phyloP scores from a whole-genome alignment of 129 eudicot genomes.

The Pseudognaphalium luteoalbum region DNA sequence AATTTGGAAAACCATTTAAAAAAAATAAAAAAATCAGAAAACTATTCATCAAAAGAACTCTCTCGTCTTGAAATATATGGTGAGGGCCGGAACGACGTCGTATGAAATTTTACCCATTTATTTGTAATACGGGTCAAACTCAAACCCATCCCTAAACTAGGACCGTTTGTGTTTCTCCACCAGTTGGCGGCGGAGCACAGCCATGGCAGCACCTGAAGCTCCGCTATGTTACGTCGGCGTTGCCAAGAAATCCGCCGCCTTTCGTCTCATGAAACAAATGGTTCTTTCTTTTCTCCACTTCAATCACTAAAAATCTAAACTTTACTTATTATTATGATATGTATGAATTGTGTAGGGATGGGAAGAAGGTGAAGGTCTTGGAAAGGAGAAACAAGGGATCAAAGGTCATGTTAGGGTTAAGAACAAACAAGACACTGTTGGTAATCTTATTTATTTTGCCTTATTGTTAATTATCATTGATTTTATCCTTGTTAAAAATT shows the following conservation, averaged over 20 bases:
- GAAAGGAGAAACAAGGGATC: conserved; percentile 94
- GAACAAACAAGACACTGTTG: conserved; percentile 91
- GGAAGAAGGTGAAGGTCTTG: conserved; percentile 99
- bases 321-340: background rate
- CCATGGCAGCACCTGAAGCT: conserved; percentile 90
- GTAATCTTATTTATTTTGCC: conserved; percentile 26
- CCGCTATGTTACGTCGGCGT: conserved; percentile 84
- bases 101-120: background rate
- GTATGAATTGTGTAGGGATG: conserved; percentile 59
- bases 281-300: conserved; percentile 26
- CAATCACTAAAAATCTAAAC: background rate
- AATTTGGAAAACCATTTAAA: no score
- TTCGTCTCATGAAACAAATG: conserved; percentile 99
- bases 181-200: conserved; percentile 24
- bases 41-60: no score
- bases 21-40: no score
- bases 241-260: conserved; percentile 81
- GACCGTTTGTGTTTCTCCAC: conserved; percentile 19
- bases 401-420: conserved; percentile 92
- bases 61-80: background rate
- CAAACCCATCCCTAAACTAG: conserved; percentile 14
- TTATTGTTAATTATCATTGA: background rate
- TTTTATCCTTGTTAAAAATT: no score
- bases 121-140: background rate
- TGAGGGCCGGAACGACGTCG: conserved; percentile 8